phyloP scores from a whole-genome alignment of 2,329 filamentous ascomycete species.

The Sclerotinia spermophila region DNA sequence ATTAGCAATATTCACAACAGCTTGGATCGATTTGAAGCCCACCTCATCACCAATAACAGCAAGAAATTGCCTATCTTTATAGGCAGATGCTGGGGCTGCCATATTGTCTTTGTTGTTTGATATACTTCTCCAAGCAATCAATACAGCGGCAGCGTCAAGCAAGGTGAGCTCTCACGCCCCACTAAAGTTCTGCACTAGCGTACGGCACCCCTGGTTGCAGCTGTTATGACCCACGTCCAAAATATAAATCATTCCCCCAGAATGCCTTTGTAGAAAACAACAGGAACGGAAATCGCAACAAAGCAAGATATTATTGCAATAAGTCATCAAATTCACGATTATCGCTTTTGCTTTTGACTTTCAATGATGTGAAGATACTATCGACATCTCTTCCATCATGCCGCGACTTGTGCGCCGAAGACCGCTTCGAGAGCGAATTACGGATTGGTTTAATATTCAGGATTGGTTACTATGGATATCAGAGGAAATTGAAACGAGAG shows the following conservation, averaged over 20 bases:
- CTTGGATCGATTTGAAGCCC: constrained; percentile 22
- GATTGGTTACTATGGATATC: constrained; percentile 89
- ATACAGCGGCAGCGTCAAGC: constrained; percentile 14
- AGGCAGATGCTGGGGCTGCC: constrained; percentile 57
- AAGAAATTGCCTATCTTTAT: constrained; percentile 88
- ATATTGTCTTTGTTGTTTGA: constrained; percentile 40
- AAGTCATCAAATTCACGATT: not conserved
- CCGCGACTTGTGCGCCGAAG: constrained; percentile 79
- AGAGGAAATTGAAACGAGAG: constrained; percentile 85
- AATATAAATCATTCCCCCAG: not conserved
- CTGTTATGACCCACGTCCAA: constrained; percentile 10
- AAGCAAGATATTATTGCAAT: constrained; percentile 2
- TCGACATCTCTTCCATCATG: constrained; percentile 43
- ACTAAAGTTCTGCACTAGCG: constrained; percentile 13
- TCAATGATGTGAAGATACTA: constrained; percentile 9
- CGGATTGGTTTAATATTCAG: constrained; percentile 75
- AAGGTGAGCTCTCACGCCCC: constrained; percentile 17
- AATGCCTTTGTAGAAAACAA: constrained; percentile 10
- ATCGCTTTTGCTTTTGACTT: not conserved
- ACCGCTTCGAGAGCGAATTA: constrained; percentile 76
- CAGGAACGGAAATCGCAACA: constrained; percentile 1
- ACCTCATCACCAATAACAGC: constrained; percentile 98
- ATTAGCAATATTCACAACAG: constrained; percentile 22
- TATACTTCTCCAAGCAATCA: constrained; percentile 18
- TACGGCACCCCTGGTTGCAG: constrained; percentile 15